Evolutionary conservation across 352 stramenopile genomes (phyloP), one percentile per base, ranked within the genome.

Genomic region (Globisporangium cederbergense): DNA sequence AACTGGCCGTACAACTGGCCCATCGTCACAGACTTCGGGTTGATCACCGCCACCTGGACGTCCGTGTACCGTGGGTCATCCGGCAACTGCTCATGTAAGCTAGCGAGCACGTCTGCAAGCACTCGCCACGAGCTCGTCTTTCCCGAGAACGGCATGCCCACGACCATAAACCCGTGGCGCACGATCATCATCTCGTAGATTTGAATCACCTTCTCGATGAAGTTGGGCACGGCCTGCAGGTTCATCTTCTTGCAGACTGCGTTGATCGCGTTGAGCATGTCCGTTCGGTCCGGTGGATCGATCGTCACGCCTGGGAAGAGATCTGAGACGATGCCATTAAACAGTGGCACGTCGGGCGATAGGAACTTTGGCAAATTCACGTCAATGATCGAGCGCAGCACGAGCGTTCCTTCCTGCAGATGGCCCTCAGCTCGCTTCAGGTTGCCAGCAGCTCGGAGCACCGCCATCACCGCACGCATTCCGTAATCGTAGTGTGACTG

Each of bases 101-200:
- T 68, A 18, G 87, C 81, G 18, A 98, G 67, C 0, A 96, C 94
- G 18, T 97, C 89, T 11, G 89, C 94, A 6, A 98, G 77, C 25
- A 97, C 89, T 52, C 96, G 79, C 77, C 86, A 93, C 13, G 89
- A 95, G 51, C 81, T 90, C 3, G 93, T 98, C 75, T 98, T 98
- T 11, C 95, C 95, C 1, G 91, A 97, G 49, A 96, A 97, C 7
- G 95, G 92, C 83, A 98, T 95, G 9, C 94, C 95, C 8, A 98
- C 95, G 50, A 98, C 82, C 93, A 98, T 98, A 61, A 98, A 97
- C 5, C 95, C 95, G 70, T 98, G 95, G 1, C 95, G 88, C 36
- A 98, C 95, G 54, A 98, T 93, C 81, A 98, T 97, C 92, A 98
- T 98, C 64, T 98, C 94, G 72, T 98, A 98, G 40, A 98, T 95